Evolutionary conservation across 1,284 basidiomycete genomes (phyloP), one percentile per base, ranked within the genome.

Genomic region (Pseudozyma thailandica): DNA sequence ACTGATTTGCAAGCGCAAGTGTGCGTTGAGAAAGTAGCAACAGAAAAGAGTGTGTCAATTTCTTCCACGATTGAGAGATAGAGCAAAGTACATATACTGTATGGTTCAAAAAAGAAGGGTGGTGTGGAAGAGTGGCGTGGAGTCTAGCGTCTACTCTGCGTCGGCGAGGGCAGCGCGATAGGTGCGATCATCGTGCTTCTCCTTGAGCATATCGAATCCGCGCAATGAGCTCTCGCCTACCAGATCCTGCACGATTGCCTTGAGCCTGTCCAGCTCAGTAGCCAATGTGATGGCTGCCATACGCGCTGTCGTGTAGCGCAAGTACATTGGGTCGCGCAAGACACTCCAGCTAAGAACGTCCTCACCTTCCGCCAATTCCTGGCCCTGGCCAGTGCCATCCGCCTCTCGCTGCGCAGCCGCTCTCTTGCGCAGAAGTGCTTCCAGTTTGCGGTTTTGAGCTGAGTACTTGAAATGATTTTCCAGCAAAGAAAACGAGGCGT

Each of bases 231-330:
- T 62, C 23, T 77, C 64, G 2, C 75, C 75, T 8, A 75, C 72
- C 23, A 77, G 42, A 12, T 68, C 64, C 42, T 65, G 56, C 21
- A 70, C 70, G 35, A 75, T 56, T 25, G 64, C 72, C 31, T 55
- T 63, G 52, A 72, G 69, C 53, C 55, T 62, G 54, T 77, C 75
- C 12, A 77, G 61, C 45, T 75, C 53, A 2, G 43, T 48, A 1
- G 58, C 65, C 31, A 77, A 50, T n/a, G 61, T 60, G 25, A 75
- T 43, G 6, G 72, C 38, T 13, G 75, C 73, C 75, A 77, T 68
- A 21, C 55, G 42, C n/a, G 69, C 73, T 16, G 65, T 66, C 20
- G 59, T 62, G 49, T 62, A 72, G 30, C 65, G 61, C 64, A 78
- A 63, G 37, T 71, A 77, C 52, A 68, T 65, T 0, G 74, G 66